These are phyloP conservation scores for Hyaloperonospora brassicae DNA, from an alignment of 352 stramenopile species.

Conservation along the genomic window DNA sequence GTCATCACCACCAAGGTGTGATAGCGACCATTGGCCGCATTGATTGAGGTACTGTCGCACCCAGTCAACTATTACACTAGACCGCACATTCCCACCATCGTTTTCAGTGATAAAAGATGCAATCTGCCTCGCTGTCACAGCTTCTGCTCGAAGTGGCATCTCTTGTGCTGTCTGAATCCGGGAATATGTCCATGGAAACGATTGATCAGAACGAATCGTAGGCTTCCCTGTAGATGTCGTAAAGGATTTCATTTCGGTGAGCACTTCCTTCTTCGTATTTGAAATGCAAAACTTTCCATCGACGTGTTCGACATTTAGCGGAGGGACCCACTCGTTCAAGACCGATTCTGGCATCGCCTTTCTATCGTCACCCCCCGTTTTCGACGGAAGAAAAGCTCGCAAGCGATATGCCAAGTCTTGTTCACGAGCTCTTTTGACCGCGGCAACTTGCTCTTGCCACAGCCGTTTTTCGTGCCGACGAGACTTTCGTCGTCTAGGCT, in stretches of 20 bases:
- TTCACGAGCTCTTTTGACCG: slow-evolving; percentile 49
- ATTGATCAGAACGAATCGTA: background rate
- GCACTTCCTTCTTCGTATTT: slow-evolving; percentile 8
- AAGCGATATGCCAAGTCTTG: slow-evolving; percentile 55
- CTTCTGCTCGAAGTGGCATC: background rate
- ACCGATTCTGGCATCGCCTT: slow-evolving; percentile 8
- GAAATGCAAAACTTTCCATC: slow-evolving; percentile 27
- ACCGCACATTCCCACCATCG: background rate
- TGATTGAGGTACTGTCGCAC: slow-evolving; percentile 45
- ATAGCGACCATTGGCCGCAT: slow-evolving; percentile 46
- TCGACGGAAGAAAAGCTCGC: slow-evolving; percentile 34
- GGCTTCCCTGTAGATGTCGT: background rate
- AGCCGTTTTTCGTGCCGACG: slow-evolving; percentile 55
- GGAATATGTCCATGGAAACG: background rate
- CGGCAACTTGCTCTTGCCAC: slow-evolving; percentile 57
- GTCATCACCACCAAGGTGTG: slow-evolving; percentile 25
- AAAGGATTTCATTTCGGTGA: background rate
- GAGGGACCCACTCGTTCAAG: slow-evolving; percentile 22
- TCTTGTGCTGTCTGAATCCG: background rate
- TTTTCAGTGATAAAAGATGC: slow-evolving; percentile 2
- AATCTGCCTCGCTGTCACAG: background rate
- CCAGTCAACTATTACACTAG: slow-evolving; percentile 19
- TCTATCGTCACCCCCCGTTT: slow-evolving; percentile 3
- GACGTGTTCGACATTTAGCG: slow-evolving; percentile 22
- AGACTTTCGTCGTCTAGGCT: slow-evolving; percentile 46